Conservation (phyloP, 2,329 filamentous ascomycete genomes). For the Coniochaeta sp. region DNA sequence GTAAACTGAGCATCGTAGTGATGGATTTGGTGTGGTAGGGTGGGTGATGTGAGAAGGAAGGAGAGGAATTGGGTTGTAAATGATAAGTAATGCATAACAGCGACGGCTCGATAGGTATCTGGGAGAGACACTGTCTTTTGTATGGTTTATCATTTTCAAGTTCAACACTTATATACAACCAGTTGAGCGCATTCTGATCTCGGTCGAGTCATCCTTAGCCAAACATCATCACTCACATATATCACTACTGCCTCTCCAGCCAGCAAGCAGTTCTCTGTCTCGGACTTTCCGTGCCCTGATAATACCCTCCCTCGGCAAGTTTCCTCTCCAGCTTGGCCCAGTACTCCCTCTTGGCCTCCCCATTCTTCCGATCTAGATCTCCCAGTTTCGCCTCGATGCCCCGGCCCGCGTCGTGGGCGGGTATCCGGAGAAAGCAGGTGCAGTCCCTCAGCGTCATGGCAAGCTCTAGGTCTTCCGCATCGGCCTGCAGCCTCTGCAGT, state of each 20-base stretch:
- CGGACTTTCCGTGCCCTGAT: conserved; percentile 27
- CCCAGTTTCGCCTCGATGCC: conserved; percentile 55
- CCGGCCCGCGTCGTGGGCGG: conserved; percentile 18
- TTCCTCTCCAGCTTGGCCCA: conserved; percentile 60
- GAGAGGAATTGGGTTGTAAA: no score
- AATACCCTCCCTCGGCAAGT: conserved; percentile 64
- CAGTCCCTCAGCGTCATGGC: conserved; percentile 81
- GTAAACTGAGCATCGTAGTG: background rate
- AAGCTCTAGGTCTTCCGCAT: conserved; percentile 26
- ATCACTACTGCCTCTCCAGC: conserved; percentile 9
- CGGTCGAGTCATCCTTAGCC: background rate
- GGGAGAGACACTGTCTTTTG: no score
- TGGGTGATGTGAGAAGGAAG: no score
- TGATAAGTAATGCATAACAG: no score
- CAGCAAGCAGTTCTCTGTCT: conserved; percentile 16
- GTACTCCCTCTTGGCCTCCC: conserved; percentile 56
- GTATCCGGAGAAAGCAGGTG: conserved; percentile 63
- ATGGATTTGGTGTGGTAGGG: no score
- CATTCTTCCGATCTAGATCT: conserved; percentile 72
- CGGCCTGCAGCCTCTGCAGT: conserved; percentile 3
- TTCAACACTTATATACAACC: no score
- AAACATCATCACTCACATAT: background rate
- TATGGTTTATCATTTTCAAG: no score
- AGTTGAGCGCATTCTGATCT: background rate
- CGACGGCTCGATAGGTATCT: no score